These are phyloP conservation scores for Suillus fuscotomentosus DNA, from an alignment of 768 basidiomycete genomes.

Conservation along the genomic window DNA sequence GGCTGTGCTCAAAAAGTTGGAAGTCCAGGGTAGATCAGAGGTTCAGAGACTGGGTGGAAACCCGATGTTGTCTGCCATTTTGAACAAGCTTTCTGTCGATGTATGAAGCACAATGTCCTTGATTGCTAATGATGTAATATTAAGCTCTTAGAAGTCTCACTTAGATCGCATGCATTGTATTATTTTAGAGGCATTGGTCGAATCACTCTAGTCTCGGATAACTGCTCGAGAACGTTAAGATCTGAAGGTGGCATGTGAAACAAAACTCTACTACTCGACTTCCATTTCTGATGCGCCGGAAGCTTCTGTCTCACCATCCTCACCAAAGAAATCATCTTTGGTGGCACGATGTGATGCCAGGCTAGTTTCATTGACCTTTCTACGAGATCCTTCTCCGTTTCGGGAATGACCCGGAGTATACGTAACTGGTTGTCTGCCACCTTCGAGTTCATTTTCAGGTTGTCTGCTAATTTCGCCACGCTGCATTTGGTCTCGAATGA, in stretches of 20 bases:
- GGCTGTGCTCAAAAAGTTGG: constrained; percentile 62
- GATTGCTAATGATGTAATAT: background rate
- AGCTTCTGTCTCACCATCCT: constrained; percentile 17
- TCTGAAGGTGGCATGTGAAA: background rate
- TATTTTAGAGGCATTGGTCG: background rate
- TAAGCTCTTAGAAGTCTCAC: background rate
- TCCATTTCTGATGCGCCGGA: constrained; percentile 7
- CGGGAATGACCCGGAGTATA: background rate
- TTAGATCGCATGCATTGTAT: background rate
- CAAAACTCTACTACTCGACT: background rate
- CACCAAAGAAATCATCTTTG: constrained; percentile 30
- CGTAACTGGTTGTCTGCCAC: background rate
- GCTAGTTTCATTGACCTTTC: constrained; percentile 4
- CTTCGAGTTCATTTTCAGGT: constrained; percentile 49
- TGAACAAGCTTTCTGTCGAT: constrained; percentile 49
- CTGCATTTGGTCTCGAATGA: constrained; percentile 62
- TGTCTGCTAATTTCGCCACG: constrained; percentile 54
- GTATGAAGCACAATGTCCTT: background rate
- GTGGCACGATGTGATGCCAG: constrained; percentile 15
- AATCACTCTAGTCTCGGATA: background rate
- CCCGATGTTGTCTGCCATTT: constrained; percentile 50
- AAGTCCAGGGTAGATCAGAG: constrained; percentile 66
- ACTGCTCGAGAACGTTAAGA: background rate
- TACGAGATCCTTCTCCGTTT: background rate
- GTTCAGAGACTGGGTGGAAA: constrained; percentile 80